Evolutionary conservation across 169 alveolate genomes (phyloP).

Genomic region (Nephromyces sp.): DNA sequence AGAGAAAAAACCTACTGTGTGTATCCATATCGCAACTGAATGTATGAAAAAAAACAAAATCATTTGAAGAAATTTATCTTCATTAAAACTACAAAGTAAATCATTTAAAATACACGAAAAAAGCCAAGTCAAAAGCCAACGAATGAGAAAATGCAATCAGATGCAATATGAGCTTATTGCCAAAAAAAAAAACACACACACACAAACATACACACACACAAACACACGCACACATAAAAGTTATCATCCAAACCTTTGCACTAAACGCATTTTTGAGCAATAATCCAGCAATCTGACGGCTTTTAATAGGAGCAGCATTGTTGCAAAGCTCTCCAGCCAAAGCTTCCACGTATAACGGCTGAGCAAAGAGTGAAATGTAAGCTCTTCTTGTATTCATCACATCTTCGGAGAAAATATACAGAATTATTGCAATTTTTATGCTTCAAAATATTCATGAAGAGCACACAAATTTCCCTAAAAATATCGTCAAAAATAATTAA

Average conservation of each 20-base stretch:
- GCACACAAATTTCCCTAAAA: too few species aligned
- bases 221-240: too few species aligned
- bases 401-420: too few species aligned
- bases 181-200: background rate
- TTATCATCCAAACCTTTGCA: conserved; percentile 37
- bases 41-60: too few species aligned
- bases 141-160: background rate
- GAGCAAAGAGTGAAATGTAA: background rate
- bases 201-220: too few species aligned
- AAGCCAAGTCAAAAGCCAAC: background rate
- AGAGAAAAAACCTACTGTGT: too few species aligned
- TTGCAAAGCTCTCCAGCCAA: background rate
- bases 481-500: too few species aligned
- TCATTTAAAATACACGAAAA: background rate
- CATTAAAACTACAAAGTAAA: background rate
- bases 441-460: too few species aligned
- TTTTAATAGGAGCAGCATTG: background rate
- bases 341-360: background rate
- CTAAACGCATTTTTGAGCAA: conserved; percentile 37
- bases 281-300: conserved; percentile 28
- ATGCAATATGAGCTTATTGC: background rate
- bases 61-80: background rate
- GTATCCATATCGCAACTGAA: too few species aligned
- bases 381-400: too few species aligned
- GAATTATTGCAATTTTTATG: too few species aligned